Percentiles rank a stretch among this genome's conserved stretches.
These are phyloP conservation scores for Naganishia sp. DNA, from an alignment of 1,284 basidiomycete species.

Conservation along the genomic window DNA sequence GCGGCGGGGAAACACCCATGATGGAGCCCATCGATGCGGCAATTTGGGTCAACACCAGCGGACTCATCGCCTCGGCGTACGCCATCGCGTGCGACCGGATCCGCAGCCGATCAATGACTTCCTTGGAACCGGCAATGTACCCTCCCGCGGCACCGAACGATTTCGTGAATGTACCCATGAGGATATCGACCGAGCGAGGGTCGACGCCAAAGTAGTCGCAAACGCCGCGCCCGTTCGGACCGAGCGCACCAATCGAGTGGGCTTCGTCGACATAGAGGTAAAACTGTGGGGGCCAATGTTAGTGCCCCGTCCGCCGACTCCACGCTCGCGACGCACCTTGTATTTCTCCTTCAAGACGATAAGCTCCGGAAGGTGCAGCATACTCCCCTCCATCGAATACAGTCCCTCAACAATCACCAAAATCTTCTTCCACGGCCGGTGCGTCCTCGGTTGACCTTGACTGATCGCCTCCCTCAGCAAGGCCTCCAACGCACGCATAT, in stretches of 20 bases:
- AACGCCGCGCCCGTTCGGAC: slow-evolving; percentile 90
- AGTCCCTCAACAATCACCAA: slow-evolving; percentile 91
- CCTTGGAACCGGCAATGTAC: slow-evolving; percentile 84
- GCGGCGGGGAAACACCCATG: slow-evolving; percentile 75
- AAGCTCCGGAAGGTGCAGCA: slow-evolving; percentile 80
- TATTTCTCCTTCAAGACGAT: slow-evolving; percentile 90
- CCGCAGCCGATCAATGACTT: slow-evolving; percentile 77
- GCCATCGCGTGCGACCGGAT: slow-evolving; percentile 78
- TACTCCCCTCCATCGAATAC: slow-evolving; percentile 96
- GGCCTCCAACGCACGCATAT: slow-evolving; percentile 79
- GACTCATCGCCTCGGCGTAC: slow-evolving; percentile 89
- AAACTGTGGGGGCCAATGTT: slow-evolving; percentile 62
- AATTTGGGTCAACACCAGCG: slow-evolving; percentile 87
- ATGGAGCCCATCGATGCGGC: slow-evolving; percentile 92
- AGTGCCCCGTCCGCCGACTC: neutral
- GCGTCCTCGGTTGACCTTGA: slow-evolving; percentile 95
- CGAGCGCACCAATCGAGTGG: slow-evolving; percentile 93
- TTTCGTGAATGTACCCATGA: slow-evolving; percentile 99
- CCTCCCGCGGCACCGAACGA: slow-evolving; percentile 97
- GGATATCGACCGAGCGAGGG: slow-evolving; percentile 79
- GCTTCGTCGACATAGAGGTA: slow-evolving; percentile 96
- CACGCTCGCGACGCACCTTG: slow-evolving; percentile 64
- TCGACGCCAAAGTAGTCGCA: slow-evolving; percentile 91
- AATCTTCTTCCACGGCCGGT: slow-evolving; percentile 99
- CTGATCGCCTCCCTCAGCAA: slow-evolving; percentile 88